Percentiles rank a stretch among this genome's conserved stretches.
Conservation (phyloP, 1,139 yeast genomes). For the Groenewaldozyma sp. region DNA sequence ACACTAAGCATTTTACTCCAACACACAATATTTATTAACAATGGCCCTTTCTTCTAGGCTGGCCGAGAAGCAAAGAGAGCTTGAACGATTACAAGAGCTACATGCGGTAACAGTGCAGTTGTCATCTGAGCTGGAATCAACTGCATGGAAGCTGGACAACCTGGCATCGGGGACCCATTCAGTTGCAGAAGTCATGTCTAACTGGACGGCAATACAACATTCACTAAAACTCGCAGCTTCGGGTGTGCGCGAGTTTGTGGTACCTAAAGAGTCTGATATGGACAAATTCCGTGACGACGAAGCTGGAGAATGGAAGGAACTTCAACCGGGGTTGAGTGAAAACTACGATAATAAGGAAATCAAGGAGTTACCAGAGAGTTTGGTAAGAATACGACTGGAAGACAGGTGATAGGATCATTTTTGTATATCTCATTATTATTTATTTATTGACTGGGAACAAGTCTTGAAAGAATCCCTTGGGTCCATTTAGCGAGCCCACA, state of each 20-base stretch:
- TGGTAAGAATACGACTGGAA: constrained; percentile 55
- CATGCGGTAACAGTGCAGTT: constrained; percentile 40
- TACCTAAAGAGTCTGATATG: constrained; percentile 38
- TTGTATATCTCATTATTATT: background rate
- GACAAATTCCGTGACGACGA: constrained; percentile 27
- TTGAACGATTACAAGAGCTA: constrained; percentile 43
- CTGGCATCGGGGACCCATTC: constrained; percentile 51
- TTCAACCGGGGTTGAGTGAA: constrained; percentile 24
- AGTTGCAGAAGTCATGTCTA: constrained; percentile 36
- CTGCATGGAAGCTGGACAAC: constrained; percentile 41
- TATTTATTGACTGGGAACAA: background rate
- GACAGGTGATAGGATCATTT: no score
- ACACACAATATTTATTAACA: background rate
- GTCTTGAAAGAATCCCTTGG: constrained; percentile 14
- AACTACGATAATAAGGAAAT: background rate
- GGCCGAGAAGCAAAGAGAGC: constrained; percentile 41
- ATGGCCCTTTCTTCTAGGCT: constrained; percentile 22
- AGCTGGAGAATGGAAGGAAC: constrained; percentile 29
- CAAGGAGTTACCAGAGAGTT: constrained; percentile 50
- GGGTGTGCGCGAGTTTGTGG: constrained; percentile 34
- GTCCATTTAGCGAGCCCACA: constrained; percentile 18
- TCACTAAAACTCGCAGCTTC: constrained; percentile 58
- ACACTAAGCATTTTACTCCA: no score
- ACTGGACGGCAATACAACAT: constrained; percentile 62
- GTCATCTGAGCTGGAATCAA: constrained; percentile 39